Evolutionary conservation across 768 basidiomycete species (phyloP), one percentile per base, ranked within the genome.

Genomic region (Baorangia bicolor): DNA sequence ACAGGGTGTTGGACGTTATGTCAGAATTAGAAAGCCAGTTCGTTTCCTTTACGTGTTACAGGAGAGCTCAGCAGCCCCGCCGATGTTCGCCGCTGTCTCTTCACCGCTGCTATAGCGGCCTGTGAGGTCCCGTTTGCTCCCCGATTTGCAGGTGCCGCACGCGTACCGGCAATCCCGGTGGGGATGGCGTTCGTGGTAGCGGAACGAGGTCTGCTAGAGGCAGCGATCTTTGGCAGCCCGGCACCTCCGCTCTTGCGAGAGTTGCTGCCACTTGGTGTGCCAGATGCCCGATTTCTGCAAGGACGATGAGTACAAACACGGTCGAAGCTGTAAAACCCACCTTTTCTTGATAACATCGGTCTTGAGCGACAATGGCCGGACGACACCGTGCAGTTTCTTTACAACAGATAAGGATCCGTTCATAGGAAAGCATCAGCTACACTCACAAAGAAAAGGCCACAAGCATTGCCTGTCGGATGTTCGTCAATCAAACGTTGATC

Each of bases 341-440:
- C 92, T 80, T 78, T 97, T 98, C 86, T 98, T 97, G 74, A 96
- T 97, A 43, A 95, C 89, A 69, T 98, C 93, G 40, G 95, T 98
- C 81, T 97, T 97, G 58, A 98, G 81, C 37, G 94, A 95, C 60
- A 96, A 77, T 9, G 96, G 96, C 51, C 96, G 83, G 7, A 94
- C 91, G 47, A 98, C 94, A 44, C 94, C 94, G 66, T 98, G 96
- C 37, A 98, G 76, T 86, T 98, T 98, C 92, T 95, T 63, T 50
- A 63, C 30, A 20, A 35, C 13, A n/a, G 5, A 33, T 72, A 0
- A 69, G 65, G 8, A 55, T 31, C 21, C 30, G 21, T 31, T 43
- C 52, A 20, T 1, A n/a, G 23, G 38, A 58, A 51, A 34, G 16
- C 23, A 27, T 34, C 33, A 33, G 10, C n/a, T 8, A 12, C 18